A percentile compares a stretch with the other conserved stretches of the same genome.
These are phyloP conservation scores for Candida buenavistaensis DNA, from an alignment of 1,139 yeast species.

Conservation along the genomic window DNA sequence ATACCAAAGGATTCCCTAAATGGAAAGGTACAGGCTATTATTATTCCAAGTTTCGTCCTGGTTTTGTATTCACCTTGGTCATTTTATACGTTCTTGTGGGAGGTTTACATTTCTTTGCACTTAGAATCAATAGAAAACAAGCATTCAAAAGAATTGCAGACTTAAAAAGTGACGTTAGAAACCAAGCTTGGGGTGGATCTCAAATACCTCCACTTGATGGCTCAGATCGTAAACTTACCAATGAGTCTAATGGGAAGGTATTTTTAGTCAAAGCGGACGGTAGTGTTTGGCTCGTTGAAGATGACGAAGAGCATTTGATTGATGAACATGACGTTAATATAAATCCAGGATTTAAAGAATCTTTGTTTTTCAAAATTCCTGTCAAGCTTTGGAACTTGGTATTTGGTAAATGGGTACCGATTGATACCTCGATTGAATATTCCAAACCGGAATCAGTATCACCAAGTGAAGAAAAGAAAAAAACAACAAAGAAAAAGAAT, in stretches of 20 bases:
- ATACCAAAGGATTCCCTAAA: conserved; percentile 82
- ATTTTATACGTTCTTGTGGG: conserved; percentile 52
- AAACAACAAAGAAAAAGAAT: conserved; percentile 31
- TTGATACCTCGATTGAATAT: conserved; percentile 24
- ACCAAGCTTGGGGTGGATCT: conserved; percentile 63
- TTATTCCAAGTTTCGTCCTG: conserved; percentile 60
- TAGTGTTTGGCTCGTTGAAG: conserved; percentile 61
- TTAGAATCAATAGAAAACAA: conserved; percentile 58
- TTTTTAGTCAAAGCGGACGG: conserved; percentile 72
- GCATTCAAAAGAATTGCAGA: conserved; percentile 57
- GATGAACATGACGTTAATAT: conserved; percentile 38
- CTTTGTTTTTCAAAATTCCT: conserved; percentile 52
- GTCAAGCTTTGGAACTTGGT: conserved; percentile 43
- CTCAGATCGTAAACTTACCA: conserved; percentile 38
- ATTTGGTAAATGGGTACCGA: conserved; percentile 38
- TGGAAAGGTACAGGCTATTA: conserved; percentile 61
- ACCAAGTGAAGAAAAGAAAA: conserved; percentile 18
- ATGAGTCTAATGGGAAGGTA: conserved; percentile 48
- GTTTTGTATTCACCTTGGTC: conserved; percentile 51
- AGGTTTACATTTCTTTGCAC: conserved; percentile 57
- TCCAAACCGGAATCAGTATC: conserved; percentile 16
- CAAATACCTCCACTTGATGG: conserved; percentile 48
- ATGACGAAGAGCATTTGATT: conserved; percentile 36
- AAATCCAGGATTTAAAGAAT: conserved; percentile 52
- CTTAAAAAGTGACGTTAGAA: conserved; percentile 52